Evolutionary conservation across 805 yeast species (phyloP), one percentile per base, ranked within the genome.

Genomic region (Suhomyces xylopsoci): DNA sequence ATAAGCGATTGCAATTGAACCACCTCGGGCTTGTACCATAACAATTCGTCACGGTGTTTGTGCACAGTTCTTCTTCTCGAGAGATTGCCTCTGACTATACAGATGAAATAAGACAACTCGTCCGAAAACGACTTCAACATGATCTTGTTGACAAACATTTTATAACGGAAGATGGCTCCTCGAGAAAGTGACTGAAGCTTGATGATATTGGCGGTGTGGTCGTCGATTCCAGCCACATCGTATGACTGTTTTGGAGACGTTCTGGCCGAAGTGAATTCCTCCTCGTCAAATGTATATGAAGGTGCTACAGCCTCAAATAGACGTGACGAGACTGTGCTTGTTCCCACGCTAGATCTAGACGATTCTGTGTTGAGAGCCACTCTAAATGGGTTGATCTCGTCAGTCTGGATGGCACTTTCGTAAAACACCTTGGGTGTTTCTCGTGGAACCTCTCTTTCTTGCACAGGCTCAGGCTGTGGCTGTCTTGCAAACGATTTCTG

Each of bases 141-240:
- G 54, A 85, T 84, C 52, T 77, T 77, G 58, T 81, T 80, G 34
- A 88, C 86, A 64, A 83, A 84, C 71, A 84, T 73, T 19, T 71
- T 70, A 63, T 85, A 88, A 49, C 97, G 77, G 51, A 81, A 71
- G 41, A 82, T 73, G 0, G 88, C 83, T 17, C 94, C 96, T 58
- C 90, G 74, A 15, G 88, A 79, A 22, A 84, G 68, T 0, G 94
- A 81, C 65, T 91, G 97, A 15, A 91, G 70, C 51, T 69, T 73
- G 38, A 78, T 68, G 38, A 86, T 78, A 49, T 68, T 62, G 3
- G 38, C 17, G 17, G 45, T 22, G 22, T 57, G 24, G 28, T 48
- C 26, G 12, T 49, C 51, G 14, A 49, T 32, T 5, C 34, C 51
- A 5, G 44, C 9, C 4, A 12, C 12, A 20, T 42, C 45, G 45